Percentiles rank a stretch among this genome's conserved stretches.
Evolutionary conservation across 345 rosid species (phyloP).

Genomic region (Hypericum perforatum): DNA sequence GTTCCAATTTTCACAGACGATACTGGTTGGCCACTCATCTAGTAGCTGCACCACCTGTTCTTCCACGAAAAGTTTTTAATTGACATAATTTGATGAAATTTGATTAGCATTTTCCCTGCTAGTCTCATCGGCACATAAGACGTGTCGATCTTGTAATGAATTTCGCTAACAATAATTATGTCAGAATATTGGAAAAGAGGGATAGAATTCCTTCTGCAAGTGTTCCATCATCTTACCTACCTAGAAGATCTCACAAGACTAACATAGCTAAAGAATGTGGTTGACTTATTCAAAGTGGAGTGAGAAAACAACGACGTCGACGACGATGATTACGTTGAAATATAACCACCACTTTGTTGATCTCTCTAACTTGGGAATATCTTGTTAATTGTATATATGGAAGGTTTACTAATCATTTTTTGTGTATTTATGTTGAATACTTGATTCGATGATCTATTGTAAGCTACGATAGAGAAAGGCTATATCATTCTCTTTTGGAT

Average conservation of each 20-base stretch:
- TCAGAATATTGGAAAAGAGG: slow-evolving; percentile 56
- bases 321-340: slow-evolving; percentile 29
- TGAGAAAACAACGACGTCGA: slow-evolving; percentile 55
- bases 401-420: too few relatives aligned
- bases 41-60: slow-evolving; percentile 87
- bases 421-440: too few relatives aligned
- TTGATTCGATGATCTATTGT: too few relatives aligned
- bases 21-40: slow-evolving; percentile 69
- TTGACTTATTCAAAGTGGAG: slow-evolving; percentile 48
- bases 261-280: slow-evolving; percentile 69
- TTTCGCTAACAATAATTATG: slow-evolving; percentile 46
- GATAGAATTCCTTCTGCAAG: slow-evolving; percentile 65
- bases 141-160: slow-evolving; percentile 6
- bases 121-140: too few relatives aligned
- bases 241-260: slow-evolving; percentile 88
- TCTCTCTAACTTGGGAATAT: neutral
- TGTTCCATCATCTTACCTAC: slow-evolving; percentile 82
- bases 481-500: too few relatives aligned
- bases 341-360: slow-evolving; percentile 13
- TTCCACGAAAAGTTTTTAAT: slow-evolving; percentile 49
- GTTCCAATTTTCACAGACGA: slow-evolving; percentile 73
- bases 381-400: too few relatives aligned
- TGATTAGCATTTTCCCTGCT: too few relatives aligned
- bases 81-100: too few relatives aligned
- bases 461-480: too few relatives aligned